phyloP scores from a whole-genome alignment of 768 basidiomycete species.

The Grammothele lineata region DNA sequence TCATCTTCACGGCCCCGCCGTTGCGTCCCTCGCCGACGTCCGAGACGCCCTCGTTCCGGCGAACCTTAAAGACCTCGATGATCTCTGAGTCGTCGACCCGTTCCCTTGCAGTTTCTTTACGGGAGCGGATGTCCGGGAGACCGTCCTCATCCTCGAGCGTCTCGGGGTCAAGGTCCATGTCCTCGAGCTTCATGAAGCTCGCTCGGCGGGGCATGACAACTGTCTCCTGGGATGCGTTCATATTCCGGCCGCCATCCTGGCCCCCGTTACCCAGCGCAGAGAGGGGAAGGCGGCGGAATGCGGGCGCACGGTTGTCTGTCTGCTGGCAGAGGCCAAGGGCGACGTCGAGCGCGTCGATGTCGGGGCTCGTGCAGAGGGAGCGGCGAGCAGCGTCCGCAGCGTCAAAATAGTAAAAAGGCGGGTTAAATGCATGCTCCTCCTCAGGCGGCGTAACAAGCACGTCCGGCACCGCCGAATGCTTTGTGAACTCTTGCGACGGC shows the following conservation, averaged over 20 bases:
- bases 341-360: slow-evolving; percentile 27
- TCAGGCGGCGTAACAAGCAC: slow-evolving; percentile 35
- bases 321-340: slow-evolving; percentile 27
- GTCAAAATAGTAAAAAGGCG: slow-evolving; percentile 32
- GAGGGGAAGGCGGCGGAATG: slow-evolving; percentile 24
- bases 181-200: slow-evolving; percentile 8
- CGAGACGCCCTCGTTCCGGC: slow-evolving; percentile 26
- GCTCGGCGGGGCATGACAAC: slow-evolving; percentile 27
- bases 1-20: slow-evolving; percentile 14
- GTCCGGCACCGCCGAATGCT: slow-evolving; percentile 23
- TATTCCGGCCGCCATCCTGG: no score
- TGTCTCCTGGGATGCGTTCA: slow-evolving; percentile 22
- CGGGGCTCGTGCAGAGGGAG: slow-evolving; percentile 22
- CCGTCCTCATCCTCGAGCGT: slow-evolving; percentile 1
- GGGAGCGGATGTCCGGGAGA: slow-evolving; percentile 10
- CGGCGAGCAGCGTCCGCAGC: slow-evolving; percentile 20
- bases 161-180: slow-evolving; percentile 4
- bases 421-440: slow-evolving; percentile 31
- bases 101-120: slow-evolving; percentile 7
- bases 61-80: slow-evolving; percentile 33
- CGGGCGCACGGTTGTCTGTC: slow-evolving; percentile 27
- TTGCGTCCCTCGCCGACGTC: slow-evolving; percentile 17
- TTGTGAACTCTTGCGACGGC: slow-evolving; percentile 25
- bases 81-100: slow-evolving; percentile 28
- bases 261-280: background rate